These are phyloP conservation scores for barley (Hordeum vulgare) DNA, from an alignment of 176 grass and related monocot species.

Conservation along the genomic window MorexV3_pseudomolecules_assembly NC_058524.1:548076928-548077427, in stretches of 20 bases:
- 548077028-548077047: neutral
- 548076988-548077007: constrained; percentile 16
- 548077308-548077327: constrained; percentile 36
- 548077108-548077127: neutral
- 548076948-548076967: constrained; percentile 31
- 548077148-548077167: neutral
- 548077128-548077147: neutral
- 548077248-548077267: neutral
- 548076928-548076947: constrained; percentile 36
- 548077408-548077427: constrained; percentile 40
- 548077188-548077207: neutral
- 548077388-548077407: constrained; percentile 34
- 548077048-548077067: neutral
- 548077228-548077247: neutral
- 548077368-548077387: constrained; percentile 30
- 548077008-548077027: neutral
- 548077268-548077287: neutral
- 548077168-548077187: neutral
- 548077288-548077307: neutral
- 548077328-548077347: neutral
- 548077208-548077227: neutral
- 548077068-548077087: neutral
- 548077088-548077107: neutral
- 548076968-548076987: constrained; percentile 35
- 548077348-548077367: constrained; percentile 36